Conservation (phyloP, 202 grass and related monocot species). For the Musa balbisiana region DNA sequence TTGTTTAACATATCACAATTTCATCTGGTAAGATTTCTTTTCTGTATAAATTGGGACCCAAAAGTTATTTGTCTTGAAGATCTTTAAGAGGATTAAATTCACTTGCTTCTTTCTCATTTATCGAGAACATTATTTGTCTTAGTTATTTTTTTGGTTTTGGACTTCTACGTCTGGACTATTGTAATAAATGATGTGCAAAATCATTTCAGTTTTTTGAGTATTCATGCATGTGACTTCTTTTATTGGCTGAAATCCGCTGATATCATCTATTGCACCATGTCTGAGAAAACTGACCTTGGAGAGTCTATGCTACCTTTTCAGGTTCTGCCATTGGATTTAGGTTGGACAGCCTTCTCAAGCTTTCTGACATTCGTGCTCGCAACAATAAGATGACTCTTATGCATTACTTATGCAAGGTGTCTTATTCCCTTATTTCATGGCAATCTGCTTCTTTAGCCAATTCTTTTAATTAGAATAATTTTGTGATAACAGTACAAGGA, state of each 20-base stretch:
- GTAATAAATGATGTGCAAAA: not conserved
- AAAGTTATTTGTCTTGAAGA: not conserved
- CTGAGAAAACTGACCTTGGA: not conserved
- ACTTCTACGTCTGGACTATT: not conserved
- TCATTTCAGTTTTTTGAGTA: not conserved
- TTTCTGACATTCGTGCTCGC: slow-evolving; percentile 73
- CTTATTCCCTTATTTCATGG: slow-evolving; percentile 19
- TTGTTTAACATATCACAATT: no score
- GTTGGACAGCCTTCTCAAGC: slow-evolving; percentile 95
- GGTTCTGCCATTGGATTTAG: slow-evolving; percentile 93
- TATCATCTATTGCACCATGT: not conserved
- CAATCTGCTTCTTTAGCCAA: slow-evolving; percentile 1
- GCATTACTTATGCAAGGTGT: slow-evolving; percentile 94
- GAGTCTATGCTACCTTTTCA: slow-evolving; percentile 30
- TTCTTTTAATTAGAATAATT: not conserved
- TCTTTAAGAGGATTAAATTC: not conserved
- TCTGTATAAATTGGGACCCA: no score
- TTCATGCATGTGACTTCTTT: not conserved
- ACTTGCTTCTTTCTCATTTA: not conserved
- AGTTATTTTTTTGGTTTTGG: not conserved
- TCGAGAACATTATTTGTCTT: not conserved
- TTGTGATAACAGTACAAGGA: not conserved
- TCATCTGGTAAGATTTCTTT: no score
- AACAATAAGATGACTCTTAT: slow-evolving; percentile 94
- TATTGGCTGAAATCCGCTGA: not conserved